A percentile compares a stretch with the other conserved stretches of the same genome.
These are phyloP conservation scores for Pseudocercospora musae DNA, from an alignment of 2,329 filamentous ascomycete genomes.

Conservation along the genomic window DNA sequence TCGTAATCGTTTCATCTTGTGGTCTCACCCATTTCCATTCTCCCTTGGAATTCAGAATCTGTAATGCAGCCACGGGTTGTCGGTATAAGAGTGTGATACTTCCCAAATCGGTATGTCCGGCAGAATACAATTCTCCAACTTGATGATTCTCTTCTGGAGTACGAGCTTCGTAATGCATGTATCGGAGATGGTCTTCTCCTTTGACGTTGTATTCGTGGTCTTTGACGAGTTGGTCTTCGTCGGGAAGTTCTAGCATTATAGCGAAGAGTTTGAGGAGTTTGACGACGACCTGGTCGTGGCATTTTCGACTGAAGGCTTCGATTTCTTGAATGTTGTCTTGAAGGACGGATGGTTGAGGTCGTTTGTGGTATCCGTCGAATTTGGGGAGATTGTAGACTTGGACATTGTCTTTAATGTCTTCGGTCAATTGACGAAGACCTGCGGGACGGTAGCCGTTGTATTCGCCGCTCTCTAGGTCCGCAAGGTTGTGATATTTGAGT, in stretches of 20 bases:
- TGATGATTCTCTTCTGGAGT: slow-evolving; percentile 20
- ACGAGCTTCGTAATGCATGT: slow-evolving; percentile 30
- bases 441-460: slow-evolving; percentile 28
- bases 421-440: slow-evolving; percentile 19
- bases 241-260: slow-evolving; percentile 57
- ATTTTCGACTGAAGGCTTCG: slow-evolving; percentile 50
- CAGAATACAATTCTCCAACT: slow-evolving; percentile 21
- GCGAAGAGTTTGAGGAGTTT: slow-evolving; percentile 59
- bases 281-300: slow-evolving; percentile 55
- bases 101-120: slow-evolving; percentile 44
- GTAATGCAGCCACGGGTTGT: slow-evolving; percentile 40
- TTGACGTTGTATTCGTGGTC: slow-evolving; percentile 58
- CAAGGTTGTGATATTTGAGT: slow-evolving; percentile 47
- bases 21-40: slow-evolving; percentile 42
- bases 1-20: slow-evolving; percentile 40
- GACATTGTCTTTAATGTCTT: slow-evolving; percentile 47
- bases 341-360: slow-evolving; percentile 34
- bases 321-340: slow-evolving; percentile 53
- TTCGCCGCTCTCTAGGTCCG: slow-evolving; percentile 24
- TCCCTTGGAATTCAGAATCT: slow-evolving; percentile 35
- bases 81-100: slow-evolving; percentile 43
- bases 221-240: slow-evolving; percentile 55
- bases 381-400: slow-evolving; percentile 61
- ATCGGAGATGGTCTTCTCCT: slow-evolving; percentile 58
- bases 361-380: slow-evolving; percentile 33